Base-by-base conservation (phyloP, 768 basidiomycete genomes). In the Rhodotorula paludigena region DNA sequence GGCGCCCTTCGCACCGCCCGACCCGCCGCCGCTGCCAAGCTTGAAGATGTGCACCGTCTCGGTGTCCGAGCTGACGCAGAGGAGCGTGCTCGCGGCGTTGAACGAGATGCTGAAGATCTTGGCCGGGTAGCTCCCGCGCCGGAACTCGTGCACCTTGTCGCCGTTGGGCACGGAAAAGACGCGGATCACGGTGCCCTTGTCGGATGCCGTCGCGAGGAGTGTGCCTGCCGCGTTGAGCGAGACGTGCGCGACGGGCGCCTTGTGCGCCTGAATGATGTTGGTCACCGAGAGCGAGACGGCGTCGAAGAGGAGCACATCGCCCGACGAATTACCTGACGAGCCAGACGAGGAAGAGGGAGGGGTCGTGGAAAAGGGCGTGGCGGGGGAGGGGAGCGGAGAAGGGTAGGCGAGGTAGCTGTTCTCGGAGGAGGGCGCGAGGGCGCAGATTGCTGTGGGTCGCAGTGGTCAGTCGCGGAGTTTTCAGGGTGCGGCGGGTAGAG, bases 1-100 rank as follows among this genome's bases (percentile, higher is more conserved):
- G 77, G 23, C 78, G 42, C 25, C 56, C 30, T 30, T 54, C 30
- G 49, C 49, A 5, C 30, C 30, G 28, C 49, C 30, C n/a, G n/a
- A n/a, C 23, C 20, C 32, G 18, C 30, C 15, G 49, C 49, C 49
- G 32, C 16, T 33, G 18, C 25, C 36, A 9, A 97, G 82, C 79
- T 90, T 91, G 81, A 94, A 99, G 44, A 99, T 87, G 78, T 99
- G 96, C 21, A 99, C 92, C 20, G 94, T 98, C 69, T 91, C 93
- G 67, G 91, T 89, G 58, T 90, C 93, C 16, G 86, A 88, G 76
- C 88, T 89, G 28, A 97, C 93, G 2, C 89, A 91, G 21, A 98
- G 80, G n/a, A 99, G 77, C 10, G 86, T 86, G 21, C 85, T 86
- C 41, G 89, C 85, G 6, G 85, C 76, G 76, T 99, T 99, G 79